These are phyloP conservation scores for Hevea brasiliensis DNA, from an alignment of 345 rosid genomes.

Conservation along the genomic window DNA sequence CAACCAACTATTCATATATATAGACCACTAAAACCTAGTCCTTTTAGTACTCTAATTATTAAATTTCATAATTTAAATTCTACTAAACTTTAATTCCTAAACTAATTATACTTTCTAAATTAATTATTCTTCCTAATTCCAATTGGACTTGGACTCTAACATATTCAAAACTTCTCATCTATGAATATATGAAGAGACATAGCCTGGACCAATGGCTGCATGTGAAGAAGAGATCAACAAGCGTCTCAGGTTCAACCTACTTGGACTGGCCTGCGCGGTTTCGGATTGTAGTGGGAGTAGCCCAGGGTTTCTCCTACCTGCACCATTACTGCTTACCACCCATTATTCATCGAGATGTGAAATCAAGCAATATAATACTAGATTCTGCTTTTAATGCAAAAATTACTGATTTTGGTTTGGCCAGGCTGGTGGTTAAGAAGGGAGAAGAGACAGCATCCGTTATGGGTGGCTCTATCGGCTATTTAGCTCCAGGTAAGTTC, in stretches of 20 bases:
- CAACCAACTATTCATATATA: no score
- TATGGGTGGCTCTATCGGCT: slow-evolving; percentile 25
- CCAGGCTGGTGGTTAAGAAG: slow-evolving; percentile 10
- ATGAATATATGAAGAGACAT: slow-evolving; percentile 20
- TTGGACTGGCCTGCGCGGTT: slow-evolving; percentile 28
- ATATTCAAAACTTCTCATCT: slow-evolving; percentile 26
- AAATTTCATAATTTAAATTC: no score
- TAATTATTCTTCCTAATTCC: no score
- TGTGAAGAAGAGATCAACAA: background rate
- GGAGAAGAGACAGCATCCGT: slow-evolving; percentile 19
- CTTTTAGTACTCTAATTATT: no score
- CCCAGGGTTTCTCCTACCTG: slow-evolving; percentile 25
- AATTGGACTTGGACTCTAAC: no score
- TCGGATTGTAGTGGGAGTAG: slow-evolving; percentile 26
- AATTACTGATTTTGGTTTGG: slow-evolving; percentile 33
- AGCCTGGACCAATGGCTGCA: slow-evolving; percentile 31
- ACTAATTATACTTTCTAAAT: no score
- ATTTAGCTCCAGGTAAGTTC: slow-evolving; percentile 33
- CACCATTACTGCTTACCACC: slow-evolving; percentile 25
- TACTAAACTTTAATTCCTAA: no score
- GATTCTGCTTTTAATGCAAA: slow-evolving; percentile 30
- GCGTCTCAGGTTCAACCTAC: no score
- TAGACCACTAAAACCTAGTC: no score
- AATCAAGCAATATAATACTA: slow-evolving; percentile 32
- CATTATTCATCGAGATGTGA: slow-evolving; percentile 28